Base-by-base conservation (phyloP, 805 yeast species). In the Metschnikowia bowlesiae region DNA sequence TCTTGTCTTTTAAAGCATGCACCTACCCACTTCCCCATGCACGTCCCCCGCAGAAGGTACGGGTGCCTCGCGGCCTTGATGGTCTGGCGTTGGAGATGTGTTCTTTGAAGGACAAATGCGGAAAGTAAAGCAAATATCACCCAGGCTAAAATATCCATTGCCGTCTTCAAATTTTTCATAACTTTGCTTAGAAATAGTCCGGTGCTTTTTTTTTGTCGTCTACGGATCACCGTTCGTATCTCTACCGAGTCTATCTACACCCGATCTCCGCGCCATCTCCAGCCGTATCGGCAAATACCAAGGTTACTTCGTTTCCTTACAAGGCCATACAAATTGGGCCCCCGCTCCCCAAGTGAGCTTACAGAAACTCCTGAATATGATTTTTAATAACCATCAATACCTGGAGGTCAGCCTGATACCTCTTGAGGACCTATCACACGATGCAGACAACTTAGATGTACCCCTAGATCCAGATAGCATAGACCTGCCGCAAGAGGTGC, bases 361-460 rank as follows among this genome's bases (percentile, higher is more conserved):
- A 2, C n/a, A 33, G 7, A 33, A 4, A 33, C 7, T 33, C n/a
- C 16, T 13, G 6, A 33, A 33, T 4, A 28, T 14, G 39, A 34
- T 6, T 7, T n/a, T 9, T 26, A 28, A n/a, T 11, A 14, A 29
- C 10, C 33, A 28, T 13, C 13, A 26, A 7, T 50, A 50, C 11
- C 44, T 16, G 35, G 51, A 44, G 13, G n/a, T 50, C 29, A 36
- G 31, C 11, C 47, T 13, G 51, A 47, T 50, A 22, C 53, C 51
- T 31, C 48, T 50, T 6, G 44, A 50, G 14, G 53, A 50, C 32
- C 34, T 50, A 6, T 39, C 48, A 11, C 28, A 46, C 6, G 26
- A 26, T 3, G 8, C 46, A 3, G 8, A 11, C 4, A 32, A 14
- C 38, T 6, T 11, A 35, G 16, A 35, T 8, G 11, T 16, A 9